Evolutionary conservation across 2,329 filamentous ascomycete species (phyloP).

Genomic region (Pyrenophora tritici-repentis): DNA sequence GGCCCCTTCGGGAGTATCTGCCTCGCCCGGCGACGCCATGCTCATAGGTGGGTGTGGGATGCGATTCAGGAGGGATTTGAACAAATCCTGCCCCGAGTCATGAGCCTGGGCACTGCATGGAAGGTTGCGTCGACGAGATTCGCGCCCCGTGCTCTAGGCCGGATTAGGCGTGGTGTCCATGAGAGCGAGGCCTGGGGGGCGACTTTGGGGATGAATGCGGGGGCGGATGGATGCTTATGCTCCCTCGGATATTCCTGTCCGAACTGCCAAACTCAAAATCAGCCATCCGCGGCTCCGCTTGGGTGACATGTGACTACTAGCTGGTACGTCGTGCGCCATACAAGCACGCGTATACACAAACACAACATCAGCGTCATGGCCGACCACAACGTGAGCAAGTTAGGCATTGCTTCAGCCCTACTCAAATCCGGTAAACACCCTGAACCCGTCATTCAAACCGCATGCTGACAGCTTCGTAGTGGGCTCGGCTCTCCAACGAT

Average conservation of each 20-base stretch:
- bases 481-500: conserved; percentile 39
- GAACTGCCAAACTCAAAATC: background rate
- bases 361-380: conserved; percentile 23
- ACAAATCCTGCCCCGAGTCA: conserved; percentile 18
- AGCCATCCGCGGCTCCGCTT: no score
- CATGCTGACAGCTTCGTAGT: conserved; percentile 22
- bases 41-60: conserved; percentile 13
- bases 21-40: conserved; percentile 31
- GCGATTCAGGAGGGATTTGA: conserved; percentile 17
- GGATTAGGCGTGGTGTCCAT: background rate
- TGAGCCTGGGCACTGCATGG: conserved; percentile 9
- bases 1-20: conserved; percentile 26
- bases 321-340: background rate
- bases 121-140: background rate
- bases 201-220: no score
- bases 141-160: background rate
- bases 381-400: conserved; percentile 36
- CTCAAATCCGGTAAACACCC: conserved; percentile 37
- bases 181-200: background rate
- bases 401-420: conserved; percentile 39
- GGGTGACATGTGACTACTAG: background rate
- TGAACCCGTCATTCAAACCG: background rate
- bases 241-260: conserved; percentile 5
- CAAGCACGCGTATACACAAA: background rate
- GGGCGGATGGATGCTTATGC: no score